Conservation (phyloP, 768 basidiomycete genomes). For the Xerocomellus amylosporus region DNA sequence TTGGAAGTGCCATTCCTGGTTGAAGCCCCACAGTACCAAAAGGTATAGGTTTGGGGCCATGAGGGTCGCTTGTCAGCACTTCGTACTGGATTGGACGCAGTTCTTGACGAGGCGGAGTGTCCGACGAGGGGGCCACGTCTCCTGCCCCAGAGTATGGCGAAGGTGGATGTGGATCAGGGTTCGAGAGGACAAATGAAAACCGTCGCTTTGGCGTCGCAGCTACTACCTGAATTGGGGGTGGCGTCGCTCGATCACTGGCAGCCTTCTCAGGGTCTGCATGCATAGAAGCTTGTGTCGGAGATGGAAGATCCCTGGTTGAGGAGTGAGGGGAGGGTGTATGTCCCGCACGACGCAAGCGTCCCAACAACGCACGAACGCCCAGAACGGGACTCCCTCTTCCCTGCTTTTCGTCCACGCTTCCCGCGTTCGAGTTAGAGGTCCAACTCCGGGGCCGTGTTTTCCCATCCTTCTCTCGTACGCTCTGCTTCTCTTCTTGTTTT, state of each 20-base stretch:
- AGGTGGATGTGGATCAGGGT: slow-evolving; percentile 28
- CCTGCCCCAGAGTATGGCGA: slow-evolving; percentile 16
- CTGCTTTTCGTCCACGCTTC: slow-evolving; percentile 24
- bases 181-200: slow-evolving; percentile 32
- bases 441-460: slow-evolving; percentile 14
- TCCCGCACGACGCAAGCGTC: slow-evolving; percentile 24
- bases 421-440: slow-evolving; percentile 14
- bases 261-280: slow-evolving; percentile 18
- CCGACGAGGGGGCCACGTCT: not conserved
- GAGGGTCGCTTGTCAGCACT: not conserved
- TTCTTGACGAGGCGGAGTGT: not conserved
- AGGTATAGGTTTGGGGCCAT: not conserved
- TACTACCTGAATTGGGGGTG: slow-evolving; percentile 15
- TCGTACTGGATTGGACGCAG: not conserved
- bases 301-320: slow-evolving; percentile 21
- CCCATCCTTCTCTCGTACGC: slow-evolving; percentile 12
- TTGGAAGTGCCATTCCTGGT: not conserved
- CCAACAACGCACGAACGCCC: slow-evolving; percentile 29
- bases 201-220: slow-evolving; percentile 18
- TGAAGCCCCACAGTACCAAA: not conserved
- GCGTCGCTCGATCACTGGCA: slow-evolving; percentile 2
- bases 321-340: slow-evolving; percentile 30
- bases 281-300: slow-evolving; percentile 3
- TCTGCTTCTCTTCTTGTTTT: slow-evolving; percentile 13
- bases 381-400: slow-evolving; percentile 20